Percentiles rank a stretch among this genome's conserved stretches.
Evolutionary conservation across 352 stramenopile genomes (phyloP).

Genomic region (Globisporangium paddicum): DNA sequence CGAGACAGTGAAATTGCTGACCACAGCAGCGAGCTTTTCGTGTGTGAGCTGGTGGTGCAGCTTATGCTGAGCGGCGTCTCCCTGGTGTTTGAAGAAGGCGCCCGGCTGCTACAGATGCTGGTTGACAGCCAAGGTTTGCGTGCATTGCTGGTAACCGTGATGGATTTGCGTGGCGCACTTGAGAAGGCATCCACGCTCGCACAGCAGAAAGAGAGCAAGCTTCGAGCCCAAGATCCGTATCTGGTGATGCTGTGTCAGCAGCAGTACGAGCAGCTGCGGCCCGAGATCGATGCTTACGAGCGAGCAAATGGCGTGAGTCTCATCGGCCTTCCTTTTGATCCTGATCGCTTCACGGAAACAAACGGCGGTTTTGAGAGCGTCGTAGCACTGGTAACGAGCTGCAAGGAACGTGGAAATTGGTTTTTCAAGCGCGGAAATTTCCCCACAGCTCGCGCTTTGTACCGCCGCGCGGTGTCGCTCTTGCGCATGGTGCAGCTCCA

Average conservation of each 20-base stretch:
- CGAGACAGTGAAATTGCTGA: not conserved
- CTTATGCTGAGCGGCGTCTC: slow-evolving; percentile 54
- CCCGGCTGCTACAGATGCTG: slow-evolving; percentile 60
- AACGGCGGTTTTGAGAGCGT: slow-evolving; percentile 1
- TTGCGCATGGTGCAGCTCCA: slow-evolving; percentile 38
- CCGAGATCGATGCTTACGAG: slow-evolving; percentile 53
- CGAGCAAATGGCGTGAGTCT: slow-evolving; percentile 37
- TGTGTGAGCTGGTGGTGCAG: slow-evolving; percentile 45
- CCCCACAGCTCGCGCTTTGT: slow-evolving; percentile 49
- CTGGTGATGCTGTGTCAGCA: slow-evolving; percentile 35
- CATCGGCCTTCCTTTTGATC: slow-evolving; percentile 32
- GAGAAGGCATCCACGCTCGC: slow-evolving; percentile 40
- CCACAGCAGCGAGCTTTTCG: slow-evolving; percentile 5
- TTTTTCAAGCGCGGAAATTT: slow-evolving; percentile 68
- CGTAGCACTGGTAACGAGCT: slow-evolving; percentile 21
- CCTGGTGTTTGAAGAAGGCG: slow-evolving; percentile 45
- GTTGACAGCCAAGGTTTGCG: slow-evolving; percentile 29
- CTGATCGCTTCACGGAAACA: slow-evolving; percentile 10
- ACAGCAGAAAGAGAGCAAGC: slow-evolving; percentile 27
- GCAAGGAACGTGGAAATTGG: slow-evolving; percentile 50
- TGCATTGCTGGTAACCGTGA: slow-evolving; percentile 20
- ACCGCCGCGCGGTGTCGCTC: slow-evolving; percentile 50
- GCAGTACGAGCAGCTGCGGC: slow-evolving; percentile 31
- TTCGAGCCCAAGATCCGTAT: slow-evolving; percentile 34
- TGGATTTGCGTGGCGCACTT: slow-evolving; percentile 56